phyloP scores from a whole-genome alignment of 805 yeast genomes.

The Saccharomycopsis vini region DNA sequence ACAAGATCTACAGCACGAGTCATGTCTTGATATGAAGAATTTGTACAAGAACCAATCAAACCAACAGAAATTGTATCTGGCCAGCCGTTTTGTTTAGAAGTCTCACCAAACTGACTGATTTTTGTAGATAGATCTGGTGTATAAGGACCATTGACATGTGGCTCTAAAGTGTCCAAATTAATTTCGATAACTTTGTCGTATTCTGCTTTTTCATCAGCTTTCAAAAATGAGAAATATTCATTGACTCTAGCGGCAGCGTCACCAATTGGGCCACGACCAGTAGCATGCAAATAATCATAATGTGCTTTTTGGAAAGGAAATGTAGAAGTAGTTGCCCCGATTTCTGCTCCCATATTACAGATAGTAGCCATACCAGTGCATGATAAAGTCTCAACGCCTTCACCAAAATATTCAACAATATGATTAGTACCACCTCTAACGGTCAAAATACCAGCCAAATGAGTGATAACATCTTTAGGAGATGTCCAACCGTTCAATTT shows the following conservation, averaged over 20 bases:
- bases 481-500: constrained; percentile 87
- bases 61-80: constrained; percentile 85
- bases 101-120: constrained; percentile 67
- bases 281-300: constrained; percentile 70
- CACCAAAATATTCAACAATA: constrained; percentile 95
- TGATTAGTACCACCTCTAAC: constrained; percentile 98
- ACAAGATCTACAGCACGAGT: constrained; percentile 89
- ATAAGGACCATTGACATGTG: constrained; percentile 95
- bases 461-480: constrained; percentile 93
- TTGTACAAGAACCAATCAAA: constrained; percentile 95
- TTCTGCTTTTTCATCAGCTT: constrained; percentile 81
- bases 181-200: constrained; percentile 91
- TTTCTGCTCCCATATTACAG: constrained; percentile 99
- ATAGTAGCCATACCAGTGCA: constrained; percentile 99
- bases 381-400: constrained; percentile 78
- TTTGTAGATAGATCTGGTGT: constrained; percentile 97
- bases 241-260: constrained; percentile 63
- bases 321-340: constrained; percentile 96
- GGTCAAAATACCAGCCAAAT: constrained; percentile 84
- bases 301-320: constrained; percentile 82
- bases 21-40: constrained; percentile 98
- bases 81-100: constrained; percentile 70
- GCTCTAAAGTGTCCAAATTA: constrained; percentile 79
- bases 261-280: constrained; percentile 77
- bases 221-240: constrained; percentile 46